Base-by-base conservation (phyloP, 139 green algal species). In the Coelastrella sp. region DNA sequence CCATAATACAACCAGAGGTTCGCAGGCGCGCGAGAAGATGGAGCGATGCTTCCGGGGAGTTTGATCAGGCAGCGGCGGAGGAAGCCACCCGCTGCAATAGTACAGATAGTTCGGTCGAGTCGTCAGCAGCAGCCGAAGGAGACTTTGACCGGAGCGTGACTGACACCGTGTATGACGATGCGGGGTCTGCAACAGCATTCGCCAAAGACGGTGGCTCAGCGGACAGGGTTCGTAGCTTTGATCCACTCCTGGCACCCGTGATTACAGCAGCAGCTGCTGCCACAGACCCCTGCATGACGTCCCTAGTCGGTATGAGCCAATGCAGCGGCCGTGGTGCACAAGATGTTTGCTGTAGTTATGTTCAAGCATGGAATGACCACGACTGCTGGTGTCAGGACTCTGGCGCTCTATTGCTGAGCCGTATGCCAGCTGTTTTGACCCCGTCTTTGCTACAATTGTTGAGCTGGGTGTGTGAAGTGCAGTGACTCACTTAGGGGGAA, bases 401-500 rank as follows among this genome's bases (percentile, higher is more conserved):
- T 11, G 80, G 80, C 3, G 7, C 19, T n/a, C 10, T 74, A 4
- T 23, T 86, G 7, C 4, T 75, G 4, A 73, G 65, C 59, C 73
- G 59, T 65, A 86, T 86, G 80, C 80, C 80, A 10, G 59, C 80
- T 32, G n/a, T 85, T 2, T 57, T 86, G 4, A 86, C 80, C 4
- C 80, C 80, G 8, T 14, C 80, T 10, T 7, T 86, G 80, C n/a
- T 86, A 20, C 80, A 86, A n/a, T 4, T 86, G 7, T 4, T 86
- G n/a, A 71, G 80, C n/a, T 74, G 59, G 59, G 80, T 86, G 20
- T 86, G 80, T 86, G 80, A 80, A 80, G 74, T 58, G 22, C 22
- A 22, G 16, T 76, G 54, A 71, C 11, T 71, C 1, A 1, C 32
- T 47, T 47, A 0, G 0, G 32, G 32, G 32, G 32, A 47, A 47